Base-by-base conservation (phyloP, 1,139 yeast genomes). In the Starmera stellimalicola region DNA sequence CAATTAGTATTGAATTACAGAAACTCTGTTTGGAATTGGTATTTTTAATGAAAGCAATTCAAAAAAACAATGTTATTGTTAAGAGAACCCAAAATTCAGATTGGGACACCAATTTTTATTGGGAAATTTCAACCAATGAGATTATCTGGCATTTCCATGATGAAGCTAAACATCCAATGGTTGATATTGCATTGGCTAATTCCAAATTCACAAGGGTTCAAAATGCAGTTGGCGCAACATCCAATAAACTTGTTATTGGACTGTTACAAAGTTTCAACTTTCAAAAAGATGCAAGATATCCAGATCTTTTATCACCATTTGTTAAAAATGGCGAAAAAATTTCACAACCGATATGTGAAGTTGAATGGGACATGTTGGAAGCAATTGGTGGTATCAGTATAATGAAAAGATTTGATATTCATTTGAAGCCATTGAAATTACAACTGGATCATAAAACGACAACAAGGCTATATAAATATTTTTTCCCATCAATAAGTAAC, bases 371-470 rank as follows among this genome's bases (percentile, higher is more conserved):
- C 7, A 66, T 79, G 69, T 62, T 80, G 31, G 77, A 73, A 26
- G 84, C 94, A 0, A 82, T 87, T 35, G 96, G 95, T 5, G 96
- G 96, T 3, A 87, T 87, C 31, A 68, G 78, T 0, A 74, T 84
- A 20, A 58, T 87, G 45, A 70, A 68, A 17, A 61, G 68, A 29
- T 62, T 74, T 38, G 57, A 60, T 11, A 61, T 73, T 29, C 46
- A 60, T 5, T 52, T 83, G 26, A 74, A 73, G 42, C 95, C 96
- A 1, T 52, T 85, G 35, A 71, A 74, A 42, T 60, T 87, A 23
- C 85, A 81, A 48, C 58, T 87, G 44, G 95, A 87, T 46, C 77
- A 77, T 48, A 58, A 61, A 4, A 72, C 88, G 1, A 79, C 87
- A 2, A 72, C 70, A 37, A 64, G 64, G 38, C 49, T 87, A 17